Conservation (phyloP, 2,329 filamentous ascomycete genomes). For the Alternaria brassicicola region DNA sequence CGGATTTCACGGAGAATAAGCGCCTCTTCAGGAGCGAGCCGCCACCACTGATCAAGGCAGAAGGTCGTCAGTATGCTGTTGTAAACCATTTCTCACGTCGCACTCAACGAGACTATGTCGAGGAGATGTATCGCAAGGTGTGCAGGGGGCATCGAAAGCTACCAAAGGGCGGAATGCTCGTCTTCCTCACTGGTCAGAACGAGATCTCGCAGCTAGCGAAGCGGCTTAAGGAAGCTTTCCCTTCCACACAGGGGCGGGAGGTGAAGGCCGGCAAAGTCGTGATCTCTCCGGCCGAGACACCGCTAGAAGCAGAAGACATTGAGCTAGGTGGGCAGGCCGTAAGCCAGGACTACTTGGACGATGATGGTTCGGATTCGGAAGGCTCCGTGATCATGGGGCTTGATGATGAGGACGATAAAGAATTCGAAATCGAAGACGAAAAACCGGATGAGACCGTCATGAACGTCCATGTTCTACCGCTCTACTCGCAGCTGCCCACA, state of each 20-base stretch:
- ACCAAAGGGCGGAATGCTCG: conserved; percentile 86
- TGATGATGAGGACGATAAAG: conserved; percentile 67
- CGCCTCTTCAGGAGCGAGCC: conserved; percentile 74
- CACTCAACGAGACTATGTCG: conserved; percentile 85
- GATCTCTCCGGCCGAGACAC: conserved; percentile 76
- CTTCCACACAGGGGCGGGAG: conserved; percentile 53
- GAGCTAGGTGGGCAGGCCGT: conserved; percentile 67
- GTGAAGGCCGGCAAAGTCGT: conserved; percentile 70
- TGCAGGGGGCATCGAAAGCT: conserved; percentile 86
- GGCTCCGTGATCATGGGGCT: conserved; percentile 66
- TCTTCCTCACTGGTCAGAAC: conserved; percentile 92
- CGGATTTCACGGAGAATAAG: conserved; percentile 85
- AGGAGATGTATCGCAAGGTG: conserved; percentile 88
- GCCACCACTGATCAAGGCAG: conserved; percentile 85
- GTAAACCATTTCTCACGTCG: conserved; percentile 85
- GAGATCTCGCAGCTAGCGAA: conserved; percentile 88
- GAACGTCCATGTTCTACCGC: conserved; percentile 85
- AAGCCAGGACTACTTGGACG: conserved; percentile 50
- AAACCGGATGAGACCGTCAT: conserved; percentile 66
- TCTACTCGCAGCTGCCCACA: conserved; percentile 91
- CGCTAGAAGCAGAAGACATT: conserved; percentile 83
- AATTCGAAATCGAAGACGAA: conserved; percentile 66
- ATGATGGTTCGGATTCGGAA: conserved; percentile 58
- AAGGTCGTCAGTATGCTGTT: conserved; percentile 90
- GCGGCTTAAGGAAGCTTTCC: conserved; percentile 72